These are phyloP conservation scores for Malassezia brasiliensis DNA, from an alignment of 1,284 basidiomycete genomes.

Conservation along the genomic window DNA sequence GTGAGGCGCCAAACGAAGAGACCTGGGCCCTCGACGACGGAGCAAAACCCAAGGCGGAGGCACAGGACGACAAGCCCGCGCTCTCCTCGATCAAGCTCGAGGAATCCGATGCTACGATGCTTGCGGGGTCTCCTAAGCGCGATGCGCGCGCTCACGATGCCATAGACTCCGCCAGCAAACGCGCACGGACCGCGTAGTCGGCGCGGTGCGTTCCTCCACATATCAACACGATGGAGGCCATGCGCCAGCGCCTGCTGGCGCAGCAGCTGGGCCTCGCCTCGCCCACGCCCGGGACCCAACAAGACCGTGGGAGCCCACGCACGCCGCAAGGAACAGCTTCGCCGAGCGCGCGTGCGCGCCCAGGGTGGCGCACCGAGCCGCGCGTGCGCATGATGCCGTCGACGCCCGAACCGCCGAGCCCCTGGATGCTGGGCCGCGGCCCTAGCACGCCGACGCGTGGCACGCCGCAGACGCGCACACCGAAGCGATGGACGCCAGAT, in stretches of 20 bases:
- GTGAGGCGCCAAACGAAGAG: no score
- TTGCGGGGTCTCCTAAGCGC: no score
- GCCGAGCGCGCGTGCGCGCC: background rate
- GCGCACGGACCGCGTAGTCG: background rate
- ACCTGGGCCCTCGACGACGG: no score
- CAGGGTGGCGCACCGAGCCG: conserved; percentile 11
- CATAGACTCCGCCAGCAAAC: background rate
- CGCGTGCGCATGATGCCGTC: conserved; percentile 13
- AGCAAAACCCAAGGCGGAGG: no score
- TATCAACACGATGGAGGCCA: conserved; percentile 15
- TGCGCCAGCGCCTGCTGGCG: conserved; percentile 17
- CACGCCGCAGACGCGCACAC: background rate
- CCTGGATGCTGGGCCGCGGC: background rate
- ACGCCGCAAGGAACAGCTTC: background rate
- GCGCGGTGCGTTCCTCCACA: background rate
- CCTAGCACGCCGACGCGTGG: conserved; percentile 1
- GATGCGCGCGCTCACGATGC: no score
- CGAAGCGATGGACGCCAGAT: background rate
- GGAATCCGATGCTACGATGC: no score
- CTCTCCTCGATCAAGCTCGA: no score
- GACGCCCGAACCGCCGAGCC: background rate
- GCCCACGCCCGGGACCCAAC: background rate
- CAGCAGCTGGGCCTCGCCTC: conserved; percentile 13
- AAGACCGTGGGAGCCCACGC: background rate
- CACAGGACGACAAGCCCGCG: no score